A percentile compares a stretch with the other conserved stretches of the same genome.
Conservation (phyloP, 176 grass and related monocot genomes). For the Elaeis guineensis region DNA sequence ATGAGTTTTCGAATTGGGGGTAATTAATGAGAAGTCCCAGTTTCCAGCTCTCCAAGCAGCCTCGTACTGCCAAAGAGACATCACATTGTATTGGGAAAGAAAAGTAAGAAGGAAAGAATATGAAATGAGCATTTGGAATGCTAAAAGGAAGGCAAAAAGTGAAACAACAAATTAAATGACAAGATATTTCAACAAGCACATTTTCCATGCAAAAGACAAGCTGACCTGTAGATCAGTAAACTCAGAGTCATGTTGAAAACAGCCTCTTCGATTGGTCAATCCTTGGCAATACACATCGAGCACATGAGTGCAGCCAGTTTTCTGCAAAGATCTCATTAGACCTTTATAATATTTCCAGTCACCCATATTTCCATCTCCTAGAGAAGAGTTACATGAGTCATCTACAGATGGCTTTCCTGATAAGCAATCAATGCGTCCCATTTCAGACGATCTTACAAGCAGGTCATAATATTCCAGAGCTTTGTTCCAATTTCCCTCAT, state of each 20-base stretch:
- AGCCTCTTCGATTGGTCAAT: constrained; percentile 50
- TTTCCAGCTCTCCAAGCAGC: constrained; percentile 95
- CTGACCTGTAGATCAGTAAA: constrained; percentile 86
- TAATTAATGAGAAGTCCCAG: constrained; percentile 88
- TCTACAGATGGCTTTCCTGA: constrained; percentile 21
- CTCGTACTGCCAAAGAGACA: constrained; percentile 54
- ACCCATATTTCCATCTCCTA: constrained; percentile 31
- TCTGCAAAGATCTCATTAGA: constrained; percentile 92
- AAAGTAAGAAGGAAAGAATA: neutral
- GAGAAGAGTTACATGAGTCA: constrained; percentile 30
- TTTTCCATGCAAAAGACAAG: neutral
- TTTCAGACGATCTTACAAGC: constrained; percentile 65
- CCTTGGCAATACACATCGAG: constrained; percentile 89
- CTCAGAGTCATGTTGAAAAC: constrained; percentile 62
- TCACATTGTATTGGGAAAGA: neutral
- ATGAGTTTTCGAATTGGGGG: constrained; percentile 36
- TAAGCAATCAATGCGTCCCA: constrained; percentile 23
- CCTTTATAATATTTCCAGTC: constrained; percentile 85
- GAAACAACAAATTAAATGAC: too few species aligned
- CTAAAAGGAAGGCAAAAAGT: too few species aligned
- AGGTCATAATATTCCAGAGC: constrained; percentile 87
- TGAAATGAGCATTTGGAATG: neutral
- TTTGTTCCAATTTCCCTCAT: constrained; percentile 87
- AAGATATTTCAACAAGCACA: too few species aligned
- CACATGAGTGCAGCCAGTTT: constrained; percentile 91